Conservation (phyloP, 768 basidiomycete species). For the Lentinula raphanica region DNA sequence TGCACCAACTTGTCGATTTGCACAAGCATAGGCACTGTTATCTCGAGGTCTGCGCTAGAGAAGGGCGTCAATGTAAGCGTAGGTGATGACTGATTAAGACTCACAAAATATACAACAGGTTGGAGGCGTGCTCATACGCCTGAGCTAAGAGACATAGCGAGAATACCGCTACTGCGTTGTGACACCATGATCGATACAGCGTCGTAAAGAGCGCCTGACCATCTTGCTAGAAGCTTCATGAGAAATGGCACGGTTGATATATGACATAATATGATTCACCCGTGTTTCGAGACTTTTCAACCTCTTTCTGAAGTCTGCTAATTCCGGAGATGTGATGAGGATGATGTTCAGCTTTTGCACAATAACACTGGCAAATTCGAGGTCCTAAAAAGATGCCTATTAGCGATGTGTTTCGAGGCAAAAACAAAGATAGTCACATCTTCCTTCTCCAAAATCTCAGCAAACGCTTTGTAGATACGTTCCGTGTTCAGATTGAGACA, state of each 20-base stretch:
- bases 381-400: constrained; percentile 51
- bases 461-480: constrained; percentile 90
- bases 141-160: constrained; percentile 95
- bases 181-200: constrained; percentile 96
- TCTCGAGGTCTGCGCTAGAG: constrained; percentile 87
- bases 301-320: constrained; percentile 90
- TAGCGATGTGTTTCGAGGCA: background rate
- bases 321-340: constrained; percentile 90
- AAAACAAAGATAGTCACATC: constrained; percentile 51
- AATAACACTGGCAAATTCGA: constrained; percentile 96
- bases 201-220: constrained; percentile 93
- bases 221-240: constrained; percentile 60
- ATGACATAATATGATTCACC: constrained; percentile 37
- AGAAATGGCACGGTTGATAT: background rate
- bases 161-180: constrained; percentile 95
- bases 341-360: constrained; percentile 97
- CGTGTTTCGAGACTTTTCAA: constrained; percentile 91
- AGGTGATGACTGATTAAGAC: constrained; percentile 5
- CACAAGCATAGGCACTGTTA: constrained; percentile 90
- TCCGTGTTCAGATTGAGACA: constrained; percentile 94
- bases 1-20: constrained; percentile 98
- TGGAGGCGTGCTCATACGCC: constrained; percentile 98
- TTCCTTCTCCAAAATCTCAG: constrained; percentile 96
- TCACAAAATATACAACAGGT: constrained; percentile 92
- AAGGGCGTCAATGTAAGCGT: background rate